Evolutionary conservation across 2,329 filamentous ascomycete species (phyloP), one percentile per base, ranked within the genome.

Genomic region (Pseudogymnoascus sp.): DNA sequence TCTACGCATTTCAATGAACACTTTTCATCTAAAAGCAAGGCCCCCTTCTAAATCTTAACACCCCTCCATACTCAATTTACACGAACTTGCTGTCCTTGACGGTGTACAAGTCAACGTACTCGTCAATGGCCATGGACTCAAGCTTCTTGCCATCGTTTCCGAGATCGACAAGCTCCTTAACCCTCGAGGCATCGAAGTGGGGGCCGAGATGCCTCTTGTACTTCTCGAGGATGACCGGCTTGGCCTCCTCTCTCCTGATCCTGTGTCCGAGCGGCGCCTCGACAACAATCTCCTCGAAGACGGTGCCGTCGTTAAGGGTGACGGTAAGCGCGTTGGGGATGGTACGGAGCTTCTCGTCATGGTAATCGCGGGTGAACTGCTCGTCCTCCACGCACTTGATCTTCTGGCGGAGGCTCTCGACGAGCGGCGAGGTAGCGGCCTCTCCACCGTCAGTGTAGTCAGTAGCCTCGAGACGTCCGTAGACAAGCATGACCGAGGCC

Each of bases 321-420:
- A 99, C 92, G 30, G 92, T 97, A 67, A 99, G 81, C 7, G 92
- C 94, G 79, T 99, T 99, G 75, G 91, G 91, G 77, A 99, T 99
- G 76, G 91, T 97, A 70, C 94, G 90, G 79, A 95, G 90, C 68
- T 82, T 79, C 30, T 94, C 91, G 79, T 97, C 83, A 74, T 99
- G 94, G 85, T 99, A 99, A 77, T 97, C 93, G 73, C 81, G 78
- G 67, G 94, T 97, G 82, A 92, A 97, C 76, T 93, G 84, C 62
- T 91, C 89, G 77, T 99, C 94, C 78, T 99, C 94, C 60, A 97
- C 91, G 76, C 94, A 99, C 76, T 85, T 86, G 79, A 99, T 97
- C 80, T 90, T 90, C 80, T 95, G 82, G 73, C 94, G 88, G 65
- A 99, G 88, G 62, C 88, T 89, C 77, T 97, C 94, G 64, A 99